A percentile compares a stretch with the other conserved stretches of the same genome.
Conservation (phyloP, 78 protist species). For the Emiliania huxleyi region DNA sequence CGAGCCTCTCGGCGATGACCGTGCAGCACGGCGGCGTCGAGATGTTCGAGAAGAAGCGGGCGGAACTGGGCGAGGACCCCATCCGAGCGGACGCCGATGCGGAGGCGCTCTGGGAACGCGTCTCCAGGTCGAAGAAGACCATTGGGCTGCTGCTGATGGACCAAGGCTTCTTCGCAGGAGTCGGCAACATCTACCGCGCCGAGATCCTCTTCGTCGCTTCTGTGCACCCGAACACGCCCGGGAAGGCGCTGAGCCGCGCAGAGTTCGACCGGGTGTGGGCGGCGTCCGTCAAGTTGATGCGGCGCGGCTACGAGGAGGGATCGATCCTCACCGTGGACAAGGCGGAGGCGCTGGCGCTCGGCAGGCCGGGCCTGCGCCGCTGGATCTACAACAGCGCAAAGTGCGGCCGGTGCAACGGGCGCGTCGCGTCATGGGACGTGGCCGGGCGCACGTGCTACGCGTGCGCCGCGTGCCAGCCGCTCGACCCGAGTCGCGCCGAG, state of each 20-base stretch:
- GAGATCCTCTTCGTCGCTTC: background rate
- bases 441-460: background rate
- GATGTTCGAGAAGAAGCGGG: background rate
- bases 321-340: background rate
- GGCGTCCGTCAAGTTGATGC: background rate
- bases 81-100: background rate
- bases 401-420: slow-evolving; percentile 1
- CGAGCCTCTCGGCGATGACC: background rate
- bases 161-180: background rate
- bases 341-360: background rate
- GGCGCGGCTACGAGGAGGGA: background rate
- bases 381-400: background rate
- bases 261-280: background rate
- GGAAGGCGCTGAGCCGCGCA: background rate
- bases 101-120: background rate
- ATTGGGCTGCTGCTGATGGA: background rate
- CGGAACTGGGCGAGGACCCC: background rate
- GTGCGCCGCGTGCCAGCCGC: background rate
- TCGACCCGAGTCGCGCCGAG: background rate
- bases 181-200: slow-evolving; percentile 3
- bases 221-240: background rate
- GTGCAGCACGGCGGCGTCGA: background rate
- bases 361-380: background rate
- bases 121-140: background rate
- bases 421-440: background rate